phyloP scores from a whole-genome alignment of 805 yeast genomes.

The Zygotorulaspora chibaensis region DNA sequence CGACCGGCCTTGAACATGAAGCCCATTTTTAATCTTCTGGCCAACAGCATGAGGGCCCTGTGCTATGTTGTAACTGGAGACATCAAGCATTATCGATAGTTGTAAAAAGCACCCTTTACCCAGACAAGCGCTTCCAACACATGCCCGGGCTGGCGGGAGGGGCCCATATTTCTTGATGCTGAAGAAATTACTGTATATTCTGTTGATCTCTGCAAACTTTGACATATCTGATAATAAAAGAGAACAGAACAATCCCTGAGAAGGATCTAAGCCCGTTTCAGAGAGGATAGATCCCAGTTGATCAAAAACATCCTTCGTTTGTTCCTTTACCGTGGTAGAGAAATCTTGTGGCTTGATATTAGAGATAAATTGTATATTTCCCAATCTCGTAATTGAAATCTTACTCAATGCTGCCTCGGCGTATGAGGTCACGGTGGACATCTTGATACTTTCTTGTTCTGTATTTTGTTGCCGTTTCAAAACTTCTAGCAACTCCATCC shows the following conservation, averaged over 20 bases:
- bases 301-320: slow-evolving; percentile 47
- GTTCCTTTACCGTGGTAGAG: slow-evolving; percentile 36
- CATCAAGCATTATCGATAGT: slow-evolving; percentile 55
- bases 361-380: slow-evolving; percentile 40
- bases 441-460: slow-evolving; percentile 15
- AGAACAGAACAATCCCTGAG: slow-evolving; percentile 55
- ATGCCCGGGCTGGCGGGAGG: slow-evolving; percentile 84
- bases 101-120: slow-evolving; percentile 32
- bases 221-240: slow-evolving; percentile 61
- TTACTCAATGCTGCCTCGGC: background rate
- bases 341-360: slow-evolving; percentile 38
- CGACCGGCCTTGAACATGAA: slow-evolving; percentile 89
- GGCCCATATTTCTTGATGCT: slow-evolving; percentile 37
- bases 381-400: slow-evolving; percentile 19
- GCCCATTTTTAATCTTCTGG: slow-evolving; percentile 49
- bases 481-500: slow-evolving; percentile 19
- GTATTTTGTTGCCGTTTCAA: background rate
- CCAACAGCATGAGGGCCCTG: slow-evolving; percentile 1
- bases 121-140: slow-evolving; percentile 60
- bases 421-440: background rate
- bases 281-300: slow-evolving; percentile 39
- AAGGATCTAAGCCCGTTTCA: slow-evolving; percentile 33
- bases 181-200: slow-evolving; percentile 55
- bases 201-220: slow-evolving; percentile 58
- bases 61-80: slow-evolving; percentile 11